Evolutionary conservation across 129 eudicot genomes (phyloP), one percentile per base, ranked within the genome.

Genomic region (Lactuca saligna): DNA sequence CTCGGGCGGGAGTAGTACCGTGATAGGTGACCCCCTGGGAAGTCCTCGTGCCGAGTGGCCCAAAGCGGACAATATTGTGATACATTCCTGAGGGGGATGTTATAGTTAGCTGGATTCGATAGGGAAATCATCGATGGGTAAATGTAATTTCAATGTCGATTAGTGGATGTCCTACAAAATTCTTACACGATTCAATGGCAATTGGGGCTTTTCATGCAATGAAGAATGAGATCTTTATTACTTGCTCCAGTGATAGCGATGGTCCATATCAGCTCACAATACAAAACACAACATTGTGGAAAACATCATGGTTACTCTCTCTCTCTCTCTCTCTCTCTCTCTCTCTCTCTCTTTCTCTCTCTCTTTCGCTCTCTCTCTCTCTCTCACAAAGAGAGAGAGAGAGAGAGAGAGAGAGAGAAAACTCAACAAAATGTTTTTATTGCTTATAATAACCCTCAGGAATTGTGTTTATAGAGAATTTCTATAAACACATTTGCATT

Each of bases 191-290:
- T 66, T 46, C 90, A 0, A 81, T 92, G 2, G 87, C 95, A 41
- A 92, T 92, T 10, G 98, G 98, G n/a, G 66, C 98, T 13, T 92
- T 92, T 60, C 96, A 92, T 11, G 96, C 98, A 0, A 54, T 77
- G 71, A 82, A 79, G 80, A 84, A 75, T 57, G 98, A 96, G 12
- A 79, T 92, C 4, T 42, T 86, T 32, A 72, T 78, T 3, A 72
- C 78, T n/a, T 82, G 91, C 50, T 82, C 98, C 0, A 96, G 75
- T 3, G 96, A 95, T 25, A 92, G 88, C 51, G 74, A 67, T 0
- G 98, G 98, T 29, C 98, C 98, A 14, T 13, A 66, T 12, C 37
- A 46, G 17, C 35, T 32, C 4, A 75, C 86, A 2, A 70, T 92
- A 3, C 51, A 68, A 58, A 92, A 92, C 73, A 84, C 79, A 11